phyloP scores from a whole-genome alignment of 2,329 filamentous ascomycete species.

The Teratosphaeria zuluensis region DNA sequence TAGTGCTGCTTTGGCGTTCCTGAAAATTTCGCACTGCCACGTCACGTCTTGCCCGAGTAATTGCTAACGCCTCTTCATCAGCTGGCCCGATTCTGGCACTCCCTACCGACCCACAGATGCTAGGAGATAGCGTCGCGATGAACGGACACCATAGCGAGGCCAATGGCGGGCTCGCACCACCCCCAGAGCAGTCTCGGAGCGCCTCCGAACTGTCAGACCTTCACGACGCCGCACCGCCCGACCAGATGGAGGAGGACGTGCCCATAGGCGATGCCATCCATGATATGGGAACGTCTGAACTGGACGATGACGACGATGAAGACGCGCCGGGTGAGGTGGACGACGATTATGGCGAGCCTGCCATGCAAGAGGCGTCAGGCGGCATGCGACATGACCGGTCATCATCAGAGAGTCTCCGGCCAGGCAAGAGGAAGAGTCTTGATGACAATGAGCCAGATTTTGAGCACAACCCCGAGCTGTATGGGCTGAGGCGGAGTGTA shows the following conservation, averaged over 20 bases:
- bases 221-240: slow-evolving; percentile 41
- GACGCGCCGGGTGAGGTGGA: slow-evolving; percentile 45
- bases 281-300: slow-evolving; percentile 35
- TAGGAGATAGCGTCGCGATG: slow-evolving; percentile 45
- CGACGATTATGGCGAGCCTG: slow-evolving; percentile 62
- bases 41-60: slow-evolving; percentile 19
- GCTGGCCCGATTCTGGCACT: slow-evolving; percentile 52
- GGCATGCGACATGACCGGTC: slow-evolving; percentile 51
- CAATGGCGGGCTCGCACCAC: slow-evolving; percentile 34
- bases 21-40: slow-evolving; percentile 24
- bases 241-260: slow-evolving; percentile 29
- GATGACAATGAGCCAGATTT: slow-evolving; percentile 71
- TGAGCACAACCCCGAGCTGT: slow-evolving; percentile 83
- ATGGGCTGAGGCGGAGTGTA: slow-evolving; percentile 89
- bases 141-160: slow-evolving; percentile 57
- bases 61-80: slow-evolving; percentile 36
- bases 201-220: slow-evolving; percentile 72
- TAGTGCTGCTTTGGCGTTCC: slow-evolving; percentile 17
- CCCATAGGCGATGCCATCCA: slow-evolving; percentile 35
- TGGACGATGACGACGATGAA: slow-evolving; percentile 41
- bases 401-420: slow-evolving; percentile 59
- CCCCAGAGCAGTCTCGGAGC: slow-evolving; percentile 45
- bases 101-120: slow-evolving; percentile 47
- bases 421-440: slow-evolving; percentile 57
- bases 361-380: slow-evolving; percentile 30